Evolutionary conservation across 2,329 filamentous ascomycete genomes (phyloP).

Genomic region (Neofusicoccum parvum): DNA sequence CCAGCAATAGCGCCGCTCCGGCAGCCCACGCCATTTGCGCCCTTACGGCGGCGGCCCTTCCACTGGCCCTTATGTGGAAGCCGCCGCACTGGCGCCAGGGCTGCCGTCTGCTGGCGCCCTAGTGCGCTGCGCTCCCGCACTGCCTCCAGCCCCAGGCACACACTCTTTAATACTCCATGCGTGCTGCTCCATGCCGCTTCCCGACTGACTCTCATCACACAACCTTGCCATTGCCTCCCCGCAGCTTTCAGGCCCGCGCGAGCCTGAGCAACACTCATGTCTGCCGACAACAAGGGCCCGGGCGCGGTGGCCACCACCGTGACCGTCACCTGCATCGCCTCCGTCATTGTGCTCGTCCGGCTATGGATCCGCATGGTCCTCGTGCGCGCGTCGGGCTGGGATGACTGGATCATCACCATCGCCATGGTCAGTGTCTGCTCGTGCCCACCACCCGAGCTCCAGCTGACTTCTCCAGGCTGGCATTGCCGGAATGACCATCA

Average conservation of each 20-base stretch:
- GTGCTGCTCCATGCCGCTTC: not conserved
- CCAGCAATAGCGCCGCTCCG: not conserved
- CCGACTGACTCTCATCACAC: not conserved
- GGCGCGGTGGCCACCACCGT: not conserved
- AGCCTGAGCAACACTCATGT: not conserved
- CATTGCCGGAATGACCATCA: not conserved
- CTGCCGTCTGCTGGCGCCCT: no score
- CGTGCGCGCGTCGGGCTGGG: conserved; percentile 1
- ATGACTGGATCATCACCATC: conserved; percentile 11
- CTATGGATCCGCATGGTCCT: not conserved
- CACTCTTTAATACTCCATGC: not conserved
- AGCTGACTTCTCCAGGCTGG: not conserved
- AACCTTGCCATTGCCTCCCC: not conserved
- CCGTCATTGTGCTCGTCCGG: not conserved
- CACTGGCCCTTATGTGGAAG: not conserved
- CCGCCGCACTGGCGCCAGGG: not conserved
- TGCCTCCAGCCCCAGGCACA: not conserved
- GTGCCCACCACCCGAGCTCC: not conserved
- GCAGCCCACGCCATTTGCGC: not conserved
- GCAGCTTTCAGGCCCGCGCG: no score
- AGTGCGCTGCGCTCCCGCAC: no score
- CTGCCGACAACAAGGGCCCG: not conserved
- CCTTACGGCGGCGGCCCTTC: not conserved
- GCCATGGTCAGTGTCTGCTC: not conserved
- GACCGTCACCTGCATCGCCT: not conserved